Base-by-base conservation (phyloP, 1,284 basidiomycete genomes). In the Ceratobasidium sp. region DNA sequence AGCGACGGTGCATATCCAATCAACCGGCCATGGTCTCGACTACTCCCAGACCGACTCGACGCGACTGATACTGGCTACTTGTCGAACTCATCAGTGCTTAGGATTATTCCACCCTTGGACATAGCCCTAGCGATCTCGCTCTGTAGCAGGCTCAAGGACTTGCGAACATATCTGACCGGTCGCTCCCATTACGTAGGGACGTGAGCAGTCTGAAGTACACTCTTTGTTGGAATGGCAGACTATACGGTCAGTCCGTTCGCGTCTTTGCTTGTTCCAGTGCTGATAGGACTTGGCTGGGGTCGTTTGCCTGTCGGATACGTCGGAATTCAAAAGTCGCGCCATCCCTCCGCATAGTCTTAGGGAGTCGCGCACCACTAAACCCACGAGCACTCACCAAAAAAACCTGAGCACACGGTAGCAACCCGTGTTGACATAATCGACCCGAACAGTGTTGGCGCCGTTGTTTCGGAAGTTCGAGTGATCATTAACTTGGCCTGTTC, bases 401-500 rank as follows among this genome's bases (percentile, higher is more conserved):
- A 56, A 59, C 33, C 48, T 33, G 3, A 33, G 23, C 59, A 69
- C 52, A 44, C 78, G 20, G 23, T 62, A 23, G 28, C 67, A 15
- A 64, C 71, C 10, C 44, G 68, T 20, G 50, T 80, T 26, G 80
- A 80, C 40, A 61, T 77, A 9, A 77, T 26, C 46, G 65, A 79
- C 17, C 46, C 70, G 6, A 48, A 59, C 9, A 68, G 78, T n/a
- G 67, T 79, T n/a, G 48, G 67, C 15, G 56, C n/a, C 12, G 70
- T 73, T 44, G 67, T 80, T 9, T 13, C 38, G 13, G 68, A 70
- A 28, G 52, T 65, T 12, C 42, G 74, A 42, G 79, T 80, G 7
- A 69, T 80, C 26, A 77, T 80, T 33, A 79, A 71, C 40, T 46
- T 77, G 50, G 77, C 77, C 38, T 79, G 80, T 6, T 79, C 80